Conservation (phyloP, 2,329 filamentous ascomycete genomes). For the Lecanicillium sp. region DNA sequence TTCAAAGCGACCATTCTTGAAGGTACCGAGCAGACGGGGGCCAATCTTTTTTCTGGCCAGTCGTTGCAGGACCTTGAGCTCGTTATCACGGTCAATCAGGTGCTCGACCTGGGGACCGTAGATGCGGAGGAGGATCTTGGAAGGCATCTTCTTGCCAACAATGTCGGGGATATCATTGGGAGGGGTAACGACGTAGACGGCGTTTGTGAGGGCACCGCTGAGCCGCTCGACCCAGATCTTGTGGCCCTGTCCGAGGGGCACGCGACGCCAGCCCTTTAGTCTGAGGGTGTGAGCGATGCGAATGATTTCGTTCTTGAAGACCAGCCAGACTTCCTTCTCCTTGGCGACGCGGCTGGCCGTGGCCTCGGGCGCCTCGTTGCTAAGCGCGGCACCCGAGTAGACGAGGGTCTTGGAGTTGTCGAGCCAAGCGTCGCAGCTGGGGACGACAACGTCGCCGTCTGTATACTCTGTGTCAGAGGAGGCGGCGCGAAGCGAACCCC, state of each 20-base stretch:
- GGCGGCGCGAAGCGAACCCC: conserved; percentile 38
- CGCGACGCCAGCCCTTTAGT: conserved; percentile 84
- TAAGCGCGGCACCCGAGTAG: conserved; percentile 50
- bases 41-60: conserved; percentile 90
- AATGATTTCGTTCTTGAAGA: conserved; percentile 88
- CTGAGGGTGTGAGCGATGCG: conserved; percentile 81
- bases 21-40: conserved; percentile 83
- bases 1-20: conserved; percentile 91
- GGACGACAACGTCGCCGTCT: conserved; percentile 77
- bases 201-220: conserved; percentile 91
- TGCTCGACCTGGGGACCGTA: conserved; percentile 95
- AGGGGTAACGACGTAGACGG: conserved; percentile 88
- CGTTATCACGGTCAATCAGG: conserved; percentile 87
- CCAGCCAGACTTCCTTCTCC: conserved; percentile 71
- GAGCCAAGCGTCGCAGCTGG: conserved; percentile 73
- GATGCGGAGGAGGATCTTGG: conserved; percentile 79
- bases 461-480: conserved; percentile 82
- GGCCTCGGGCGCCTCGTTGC: conserved; percentile 33
- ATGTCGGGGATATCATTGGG: conserved; percentile 52
- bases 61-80: conserved; percentile 78
- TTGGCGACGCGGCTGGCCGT: conserved; percentile 48
- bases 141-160: conserved; percentile 40
- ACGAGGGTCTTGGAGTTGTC: conserved; percentile 87
- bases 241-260: conserved; percentile 65
- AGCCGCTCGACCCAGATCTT: conserved; percentile 66